Percentiles rank a stretch among this genome's conserved stretches.
phyloP scores from a whole-genome alignment of 306 rosid species.

The Abrus precatorius region DNA sequence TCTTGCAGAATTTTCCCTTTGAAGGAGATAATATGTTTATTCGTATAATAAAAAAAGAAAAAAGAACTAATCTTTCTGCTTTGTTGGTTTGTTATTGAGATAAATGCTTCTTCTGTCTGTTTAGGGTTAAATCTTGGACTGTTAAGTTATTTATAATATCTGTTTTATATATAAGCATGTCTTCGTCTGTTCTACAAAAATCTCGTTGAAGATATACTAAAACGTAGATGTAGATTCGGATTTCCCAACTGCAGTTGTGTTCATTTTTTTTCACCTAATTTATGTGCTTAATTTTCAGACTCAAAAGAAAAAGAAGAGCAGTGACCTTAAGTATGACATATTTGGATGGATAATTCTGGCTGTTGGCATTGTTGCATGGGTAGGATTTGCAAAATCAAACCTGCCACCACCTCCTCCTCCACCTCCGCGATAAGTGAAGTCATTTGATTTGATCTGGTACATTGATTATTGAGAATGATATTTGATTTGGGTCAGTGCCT shows the following conservation, averaged over 20 bases:
- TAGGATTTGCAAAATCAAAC: conserved; percentile 64
- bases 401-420: conserved; percentile 58
- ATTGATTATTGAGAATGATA: conserved; percentile 45
- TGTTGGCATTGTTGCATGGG: conserved; percentile 72
- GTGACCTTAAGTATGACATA: conserved; percentile 62
- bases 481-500: conserved; percentile 20
- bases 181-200: background rate
- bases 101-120: background rate
- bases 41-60: background rate
- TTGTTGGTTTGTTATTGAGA: background rate
- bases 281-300: conserved; percentile 34
- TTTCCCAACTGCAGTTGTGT: conserved; percentile 1
- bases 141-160: background rate
- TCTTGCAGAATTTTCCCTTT: background rate
- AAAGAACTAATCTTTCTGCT: background rate
- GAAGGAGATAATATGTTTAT: background rate
- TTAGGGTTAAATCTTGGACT: conserved; percentile 21
- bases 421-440: conserved; percentile 55
- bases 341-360: conserved; percentile 69
- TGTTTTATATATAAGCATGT: background rate
- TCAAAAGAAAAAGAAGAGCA: conserved; percentile 63
- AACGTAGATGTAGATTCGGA: background rate
- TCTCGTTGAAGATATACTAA: background rate
- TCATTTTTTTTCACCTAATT: conserved; percentile 15
- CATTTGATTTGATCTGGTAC: conserved; percentile 46